Evolutionary conservation across 805 yeast species (phyloP).

Genomic region (Ogataea neopini): DNA sequence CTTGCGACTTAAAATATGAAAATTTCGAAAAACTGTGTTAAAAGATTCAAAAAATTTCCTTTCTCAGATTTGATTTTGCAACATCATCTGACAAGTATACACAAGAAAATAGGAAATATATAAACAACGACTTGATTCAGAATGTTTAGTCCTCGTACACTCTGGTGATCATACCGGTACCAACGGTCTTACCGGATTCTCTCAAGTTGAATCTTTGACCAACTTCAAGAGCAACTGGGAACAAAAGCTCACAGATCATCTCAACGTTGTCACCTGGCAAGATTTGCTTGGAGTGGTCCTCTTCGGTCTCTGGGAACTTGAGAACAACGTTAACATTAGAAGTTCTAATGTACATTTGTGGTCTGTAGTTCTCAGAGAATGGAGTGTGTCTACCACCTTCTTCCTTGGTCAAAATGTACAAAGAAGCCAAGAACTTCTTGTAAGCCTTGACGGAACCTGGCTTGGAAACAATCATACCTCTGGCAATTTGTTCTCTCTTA

Average conservation of each 20-base stretch:
- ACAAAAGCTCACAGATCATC: slow-evolving; percentile 87
- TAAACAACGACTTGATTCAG: neutral
- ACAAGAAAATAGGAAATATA: neutral
- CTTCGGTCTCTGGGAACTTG: slow-evolving; percentile 80
- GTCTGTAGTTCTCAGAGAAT: slow-evolving; percentile 96
- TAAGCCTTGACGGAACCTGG: slow-evolving; percentile 91
- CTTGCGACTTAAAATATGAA: no score
- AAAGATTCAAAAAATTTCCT: neutral
- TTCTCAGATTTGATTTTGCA: neutral
- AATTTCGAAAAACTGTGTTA: neutral
- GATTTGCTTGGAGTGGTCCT: slow-evolving; percentile 85
- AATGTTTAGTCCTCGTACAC: slow-evolving; percentile 30
- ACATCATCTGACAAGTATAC: slow-evolving; percentile 1
- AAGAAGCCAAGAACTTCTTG: slow-evolving; percentile 89
- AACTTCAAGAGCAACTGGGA: slow-evolving; percentile 91
- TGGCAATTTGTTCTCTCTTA: slow-evolving; percentile 92
- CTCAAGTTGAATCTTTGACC: slow-evolving; percentile 99
- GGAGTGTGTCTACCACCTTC: slow-evolving; percentile 99
- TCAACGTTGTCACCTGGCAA: slow-evolving; percentile 98
- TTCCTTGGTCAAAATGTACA: slow-evolving; percentile 90
- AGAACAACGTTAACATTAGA: slow-evolving; percentile 91
- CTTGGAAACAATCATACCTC: slow-evolving; percentile 98
- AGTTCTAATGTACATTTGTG: slow-evolving; percentile 95
- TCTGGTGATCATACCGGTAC: slow-evolving; percentile 96
- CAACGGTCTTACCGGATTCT: slow-evolving; percentile 99